These are phyloP conservation scores for Boletus speciosus DNA, from an alignment of 768 basidiomycete species.

Conservation along the genomic window DNA sequence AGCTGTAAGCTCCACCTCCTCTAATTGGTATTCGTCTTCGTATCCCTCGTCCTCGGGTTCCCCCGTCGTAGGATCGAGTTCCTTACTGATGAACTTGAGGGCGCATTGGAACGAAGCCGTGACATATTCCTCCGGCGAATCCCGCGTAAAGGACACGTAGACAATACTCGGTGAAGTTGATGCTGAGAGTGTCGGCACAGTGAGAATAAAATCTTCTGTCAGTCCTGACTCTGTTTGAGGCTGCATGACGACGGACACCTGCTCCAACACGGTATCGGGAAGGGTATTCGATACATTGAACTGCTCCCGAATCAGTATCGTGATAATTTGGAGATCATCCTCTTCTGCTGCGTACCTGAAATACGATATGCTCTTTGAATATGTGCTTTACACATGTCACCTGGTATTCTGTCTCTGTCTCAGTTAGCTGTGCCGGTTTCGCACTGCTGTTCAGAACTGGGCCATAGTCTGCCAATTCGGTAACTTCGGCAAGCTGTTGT, in stretches of 20 bases:
- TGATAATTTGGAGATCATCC: background rate
- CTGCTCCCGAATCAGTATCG: constrained; percentile 38
- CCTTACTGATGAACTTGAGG: constrained; percentile 95
- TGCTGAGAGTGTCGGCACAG: constrained; percentile 64
- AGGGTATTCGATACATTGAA: constrained; percentile 98
- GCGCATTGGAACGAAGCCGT: constrained; percentile 85
- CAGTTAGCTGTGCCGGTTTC: constrained; percentile 81
- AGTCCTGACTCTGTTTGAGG: constrained; percentile 70
- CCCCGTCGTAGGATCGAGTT: constrained; percentile 92
- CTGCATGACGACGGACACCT: constrained; percentile 91
- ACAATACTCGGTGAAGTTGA: constrained; percentile 77
- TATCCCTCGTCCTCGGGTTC: constrained; percentile 99
- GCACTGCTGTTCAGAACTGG: constrained; percentile 81
- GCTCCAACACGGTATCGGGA: constrained; percentile 91
- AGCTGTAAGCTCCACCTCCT: constrained; percentile 91
- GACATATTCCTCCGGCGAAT: constrained; percentile 70
- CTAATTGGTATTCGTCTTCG: constrained; percentile 96
- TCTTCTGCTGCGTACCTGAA: constrained; percentile 64
- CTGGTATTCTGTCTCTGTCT: constrained; percentile 97
- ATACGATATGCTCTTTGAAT: constrained; percentile 92
- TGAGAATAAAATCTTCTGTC: constrained; percentile 94
- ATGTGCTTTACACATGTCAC: constrained; percentile 96
- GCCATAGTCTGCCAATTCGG: constrained; percentile 84
- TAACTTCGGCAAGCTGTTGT: constrained; percentile 80
- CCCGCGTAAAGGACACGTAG: constrained; percentile 92